Percentiles rank a stretch among this genome's conserved stretches.
phyloP scores from a whole-genome alignment of 805 yeast genomes.

The Kuraishia hungarica region DNA sequence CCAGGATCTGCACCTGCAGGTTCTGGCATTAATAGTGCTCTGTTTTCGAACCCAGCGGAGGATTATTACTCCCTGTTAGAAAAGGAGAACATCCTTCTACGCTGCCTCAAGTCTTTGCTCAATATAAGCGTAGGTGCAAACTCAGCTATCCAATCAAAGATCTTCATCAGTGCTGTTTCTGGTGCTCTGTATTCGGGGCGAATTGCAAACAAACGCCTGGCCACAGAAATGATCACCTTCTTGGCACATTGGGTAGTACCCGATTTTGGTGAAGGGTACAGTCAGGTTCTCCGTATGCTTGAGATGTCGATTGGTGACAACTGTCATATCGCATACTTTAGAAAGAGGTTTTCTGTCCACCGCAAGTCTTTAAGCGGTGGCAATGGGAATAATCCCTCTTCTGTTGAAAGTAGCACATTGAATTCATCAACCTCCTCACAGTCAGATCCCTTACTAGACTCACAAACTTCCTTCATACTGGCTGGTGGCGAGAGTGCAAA shows the following conservation, averaged over 20 bases:
- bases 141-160: conserved; percentile 43
- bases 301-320: conserved; percentile 22
- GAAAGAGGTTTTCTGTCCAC: conserved; percentile 6
- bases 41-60: conserved; percentile 22
- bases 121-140: conserved; percentile 63
- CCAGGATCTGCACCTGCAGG: neutral
- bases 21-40: neutral
- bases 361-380: neutral
- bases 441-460: neutral
- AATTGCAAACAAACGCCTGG: conserved; percentile 72
- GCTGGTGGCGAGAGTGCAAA: conserved; percentile 15
- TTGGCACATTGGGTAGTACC: conserved; percentile 19
- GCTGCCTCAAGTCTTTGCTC: conserved; percentile 74
- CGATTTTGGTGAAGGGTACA: conserved; percentile 4
- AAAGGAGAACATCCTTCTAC: conserved; percentile 68
- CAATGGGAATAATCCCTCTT: neutral
- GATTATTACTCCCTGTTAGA: conserved; percentile 32
- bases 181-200: conserved; percentile 75
- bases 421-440: neutral
- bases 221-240: conserved; percentile 71
- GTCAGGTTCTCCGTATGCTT: conserved; percentile 14
- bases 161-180: conserved; percentile 60
- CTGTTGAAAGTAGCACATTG: neutral
- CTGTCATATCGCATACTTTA: conserved; percentile 21
- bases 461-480: conserved; percentile 4